Base-by-base conservation (phyloP, 371 early-diverging fungal species). In the Mucor indicus region DNA sequence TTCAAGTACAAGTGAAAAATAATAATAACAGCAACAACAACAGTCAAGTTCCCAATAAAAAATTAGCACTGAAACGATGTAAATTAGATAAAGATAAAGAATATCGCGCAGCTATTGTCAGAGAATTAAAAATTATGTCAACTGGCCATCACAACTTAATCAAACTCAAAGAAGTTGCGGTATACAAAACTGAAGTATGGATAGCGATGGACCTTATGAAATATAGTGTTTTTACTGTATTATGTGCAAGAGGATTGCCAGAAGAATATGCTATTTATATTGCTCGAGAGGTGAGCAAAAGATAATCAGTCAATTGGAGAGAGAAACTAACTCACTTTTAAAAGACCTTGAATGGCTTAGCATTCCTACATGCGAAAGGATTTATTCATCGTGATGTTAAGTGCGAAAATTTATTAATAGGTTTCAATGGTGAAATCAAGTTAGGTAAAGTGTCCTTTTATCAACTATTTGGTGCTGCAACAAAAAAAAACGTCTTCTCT, bases 321-420 rank as follows among this genome's bases (percentile, higher is more conserved):
- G n/a, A n/a, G n/a, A n/a, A n/a, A n/a, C n/a, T n/a, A n/a, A n/a
- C n/a, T n/a, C n/a, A n/a, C n/a, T n/a, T 6, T 11, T 19, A 4
- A 9, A 41, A 66, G 62, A 55, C 60, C 4, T 44, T 76, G 16
- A 67, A 76, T 44, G 76, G 60, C 1, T 35, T 76, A 1, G 29
- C 45, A 8, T 76, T 55, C 40, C 45, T 76, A 35, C 76, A 76
- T 30, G 39, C 52, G 31, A 69, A 69, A 50, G 65, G 65, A 3
- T 72, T 67, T 30, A 69, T 76, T 35, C 76, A 76, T 54, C 69
- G 76, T 39, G 76, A 76, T 43, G 46, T 76, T 19, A 76, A 76
- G 42, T 76, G 76, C 36, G 76, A 76, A 40, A 76, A 76, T 30
- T 41, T 76, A 4, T 41, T 76, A 8, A 44, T 76, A 16, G 62